Base-by-base conservation (phyloP, 257 asterid genomes). In the Gynochthodes officinalis region DNA sequence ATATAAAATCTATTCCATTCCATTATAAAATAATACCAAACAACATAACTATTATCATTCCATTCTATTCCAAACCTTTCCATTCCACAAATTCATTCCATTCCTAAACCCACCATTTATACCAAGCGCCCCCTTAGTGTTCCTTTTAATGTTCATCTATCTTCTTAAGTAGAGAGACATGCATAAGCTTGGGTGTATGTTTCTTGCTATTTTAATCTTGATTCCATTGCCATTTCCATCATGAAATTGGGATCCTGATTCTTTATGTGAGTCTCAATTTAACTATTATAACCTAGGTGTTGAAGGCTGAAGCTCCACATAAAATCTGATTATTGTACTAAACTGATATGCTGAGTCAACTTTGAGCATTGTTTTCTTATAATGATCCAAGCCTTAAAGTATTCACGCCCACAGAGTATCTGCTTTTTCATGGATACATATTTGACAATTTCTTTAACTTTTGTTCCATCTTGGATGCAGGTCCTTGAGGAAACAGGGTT, bases 401-500 rank as follows among this genome's bases (percentile, higher is more conserved):
- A 11, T 52, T 10, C 21, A 19, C 25, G 2, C 15, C 33, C 21
- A 13, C 23, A 4, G 3, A 0, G 15, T 37, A 13, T 54, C 21
- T 61, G 64, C 70, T 53, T 23, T 8, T 10, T 9, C 62, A 33
- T 73, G 63, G 42, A 46, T 71, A 53, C 46, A 16, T 46, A 67
- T 67, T 66, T 28, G 8, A n/a, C 10, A 60, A 71, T 66, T 42
- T 59, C 64, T 72, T n/a, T 67, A 61, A 58, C 54, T 39, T 80
- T 39, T 69, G 50, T 74, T 75, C 52, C 67, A 55, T 76, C 32
- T 23, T 82, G 75, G 73, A 67, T 83, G 78, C 89, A 89, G 97
- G 97, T 91, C 70, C 82, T 82, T 55, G 97, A 91, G 76, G 97
- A 91, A 85, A 91, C 96, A 19, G 97, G 97, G 42, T 91, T 89